Conservation (phyloP, 1,284 basidiomycete species). For the Athelia sp. region DNA sequence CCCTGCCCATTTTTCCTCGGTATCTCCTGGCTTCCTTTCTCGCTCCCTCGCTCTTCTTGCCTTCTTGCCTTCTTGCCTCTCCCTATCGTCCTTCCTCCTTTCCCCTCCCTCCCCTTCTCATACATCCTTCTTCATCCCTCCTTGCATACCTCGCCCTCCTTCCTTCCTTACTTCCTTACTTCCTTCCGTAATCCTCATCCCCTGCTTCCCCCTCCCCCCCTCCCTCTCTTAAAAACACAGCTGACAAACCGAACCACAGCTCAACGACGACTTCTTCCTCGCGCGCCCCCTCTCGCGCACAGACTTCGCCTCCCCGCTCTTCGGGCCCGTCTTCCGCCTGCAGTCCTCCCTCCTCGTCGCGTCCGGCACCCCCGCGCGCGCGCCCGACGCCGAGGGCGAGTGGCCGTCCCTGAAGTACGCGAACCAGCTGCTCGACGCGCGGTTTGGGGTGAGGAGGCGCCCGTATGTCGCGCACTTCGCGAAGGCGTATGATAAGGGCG, state of each 20-base stretch:
- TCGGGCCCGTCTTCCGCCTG: slow-evolving; percentile 27
- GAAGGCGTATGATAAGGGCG: slow-evolving; percentile 14
- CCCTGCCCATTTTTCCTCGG: no score
- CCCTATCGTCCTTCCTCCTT: no score
- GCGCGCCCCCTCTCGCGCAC: slow-evolving; percentile 9
- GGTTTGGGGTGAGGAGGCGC: slow-evolving; percentile 30
- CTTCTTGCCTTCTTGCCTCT: no score
- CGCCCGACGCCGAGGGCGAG: slow-evolving; percentile 19
- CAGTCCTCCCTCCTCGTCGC: slow-evolving; percentile 19
- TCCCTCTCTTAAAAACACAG: neutral
- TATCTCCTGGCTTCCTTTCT: no score
- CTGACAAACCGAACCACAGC: neutral
- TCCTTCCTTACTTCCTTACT: no score
- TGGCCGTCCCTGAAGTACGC: slow-evolving; percentile 24
- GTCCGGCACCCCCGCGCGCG: slow-evolving; percentile 9
- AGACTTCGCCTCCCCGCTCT: slow-evolving; percentile 13
- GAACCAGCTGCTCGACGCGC: slow-evolving; percentile 17
- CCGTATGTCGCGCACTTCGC: slow-evolving; percentile 37
- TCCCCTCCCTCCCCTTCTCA: no score
- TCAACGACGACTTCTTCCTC: slow-evolving; percentile 16
- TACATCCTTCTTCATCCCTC: no score
- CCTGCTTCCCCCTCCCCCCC: slow-evolving; percentile 4
- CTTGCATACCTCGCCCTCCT: no score
- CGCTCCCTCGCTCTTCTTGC: no score
- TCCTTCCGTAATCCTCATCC: no score